Base-by-base conservation (phyloP, 2,329 filamentous ascomycete species). In the Penicillium janthinellum region DNA sequence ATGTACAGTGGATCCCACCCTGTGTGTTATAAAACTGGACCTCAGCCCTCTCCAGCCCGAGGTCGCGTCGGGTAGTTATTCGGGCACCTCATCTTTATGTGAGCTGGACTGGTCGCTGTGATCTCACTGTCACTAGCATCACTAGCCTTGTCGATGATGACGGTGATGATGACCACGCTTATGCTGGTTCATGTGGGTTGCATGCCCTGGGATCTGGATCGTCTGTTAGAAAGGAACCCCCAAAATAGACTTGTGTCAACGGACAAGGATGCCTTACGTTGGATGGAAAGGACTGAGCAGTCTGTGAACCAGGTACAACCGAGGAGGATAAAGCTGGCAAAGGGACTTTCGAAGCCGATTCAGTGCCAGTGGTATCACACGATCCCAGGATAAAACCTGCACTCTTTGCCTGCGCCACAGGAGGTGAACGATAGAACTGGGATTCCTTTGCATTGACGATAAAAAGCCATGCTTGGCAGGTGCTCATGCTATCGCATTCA, bases 311-410 rank as follows among this genome's bases (percentile, higher is more conserved):
- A 17, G 25, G 25, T 14, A 49, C 15, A n/a, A 5, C 45, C 15
- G 45, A 49, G n/a, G 15, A 49, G 25, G 45, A 49, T 17, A 14
- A 49, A 35, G 11, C 5, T n/a, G 8, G 25, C 17, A 25, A 49
- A 11, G 47, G 38, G 20, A 51, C 22, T 57, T 25, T 44, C 22
- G 54, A 57, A n/a, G 38, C 12, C 25, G 10, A 57, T 44, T 17
- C n/a, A 22, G 14, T 31, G 47, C 45, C 28, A 20, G 48, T 28
- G 35, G 38, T 57, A 57, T 57, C 54, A 42, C 54, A 57, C 17
- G 37, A 57, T 57, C 54, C 54, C 54, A 57, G 14, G 17, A 57
- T 57, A 47, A 57, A 57, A 41, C 54, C 54, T 25, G 47, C 28
- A 35, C 54, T 57, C 45, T 44, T 57, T 51, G 54, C 54, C 45